These are phyloP conservation scores for Russula earlei DNA, from an alignment of 768 basidiomycete genomes.

Conservation along the genomic window DNA sequence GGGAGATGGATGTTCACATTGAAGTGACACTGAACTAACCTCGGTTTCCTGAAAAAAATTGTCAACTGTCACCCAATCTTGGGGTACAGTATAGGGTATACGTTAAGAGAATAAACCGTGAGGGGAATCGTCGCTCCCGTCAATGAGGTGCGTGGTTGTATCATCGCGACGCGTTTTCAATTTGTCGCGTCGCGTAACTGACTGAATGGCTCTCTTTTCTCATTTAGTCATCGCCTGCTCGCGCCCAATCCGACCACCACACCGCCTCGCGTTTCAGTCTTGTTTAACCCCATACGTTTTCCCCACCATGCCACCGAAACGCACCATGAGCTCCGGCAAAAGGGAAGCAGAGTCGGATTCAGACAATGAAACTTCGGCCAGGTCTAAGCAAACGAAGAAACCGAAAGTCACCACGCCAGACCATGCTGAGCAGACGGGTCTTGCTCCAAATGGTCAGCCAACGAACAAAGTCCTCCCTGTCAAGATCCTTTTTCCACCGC, in stretches of 20 bases:
- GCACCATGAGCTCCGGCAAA: constrained; percentile 10
- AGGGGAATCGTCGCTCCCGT: too few relatives aligned
- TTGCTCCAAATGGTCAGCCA: constrained; percentile 44
- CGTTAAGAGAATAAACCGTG: too few relatives aligned
- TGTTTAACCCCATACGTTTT: background rate
- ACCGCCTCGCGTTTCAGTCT: background rate
- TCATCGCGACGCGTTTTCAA: background rate
- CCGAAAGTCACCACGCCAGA: constrained; percentile 4
- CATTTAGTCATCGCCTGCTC: background rate
- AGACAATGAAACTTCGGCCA: background rate
- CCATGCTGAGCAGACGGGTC: constrained; percentile 1
- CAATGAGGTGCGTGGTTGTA: too few relatives aligned
- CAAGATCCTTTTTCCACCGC: constrained; percentile 47
- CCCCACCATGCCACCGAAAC: constrained; percentile 6
- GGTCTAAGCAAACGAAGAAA: constrained; percentile 7
- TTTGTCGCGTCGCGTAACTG: background rate
- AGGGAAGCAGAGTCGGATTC: constrained; percentile 7
- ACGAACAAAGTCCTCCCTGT: constrained; percentile 68
- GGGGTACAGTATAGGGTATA: too few relatives aligned
- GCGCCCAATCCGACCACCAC: background rate
- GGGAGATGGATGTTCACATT: too few relatives aligned
- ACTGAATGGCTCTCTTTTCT: background rate
- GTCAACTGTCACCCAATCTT: too few relatives aligned
- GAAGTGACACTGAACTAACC: too few relatives aligned
- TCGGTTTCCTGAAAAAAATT: too few relatives aligned